phyloP scores from a whole-genome alignment of 139 green algal species.

The Mychonastes homosphaera region DNA sequence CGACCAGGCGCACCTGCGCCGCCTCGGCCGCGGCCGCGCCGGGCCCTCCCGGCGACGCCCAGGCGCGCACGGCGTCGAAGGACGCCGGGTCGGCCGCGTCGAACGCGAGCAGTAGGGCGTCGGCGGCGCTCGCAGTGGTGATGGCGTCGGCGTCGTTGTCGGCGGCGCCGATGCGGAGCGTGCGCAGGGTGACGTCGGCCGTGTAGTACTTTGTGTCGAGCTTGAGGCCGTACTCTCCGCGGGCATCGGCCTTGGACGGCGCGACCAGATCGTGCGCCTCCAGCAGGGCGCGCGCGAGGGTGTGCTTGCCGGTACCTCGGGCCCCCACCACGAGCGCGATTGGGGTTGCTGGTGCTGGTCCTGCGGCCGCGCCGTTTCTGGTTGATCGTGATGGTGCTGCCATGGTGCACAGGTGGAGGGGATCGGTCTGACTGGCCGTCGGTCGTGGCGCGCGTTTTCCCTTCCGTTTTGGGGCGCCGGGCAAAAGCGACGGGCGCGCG shows the following conservation, averaged over 20 bases:
- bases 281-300: background rate
- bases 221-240: background rate
- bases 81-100: background rate
- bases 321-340: background rate
- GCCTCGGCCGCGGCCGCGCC: background rate
- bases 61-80: background rate
- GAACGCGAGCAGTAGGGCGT: slow-evolving; percentile 30
- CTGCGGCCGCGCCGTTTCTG: too few relatives aligned
- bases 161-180: background rate
- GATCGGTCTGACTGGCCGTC: background rate
- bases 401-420: background rate
- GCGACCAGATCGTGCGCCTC: too few relatives aligned
- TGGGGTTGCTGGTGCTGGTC: background rate
- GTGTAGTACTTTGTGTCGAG: slow-evolving; percentile 18
- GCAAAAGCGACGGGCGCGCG: too few relatives aligned
- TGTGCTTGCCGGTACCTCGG: background rate
- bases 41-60: too few relatives aligned
- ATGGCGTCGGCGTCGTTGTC: background rate
- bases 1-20: slow-evolving; percentile 22
- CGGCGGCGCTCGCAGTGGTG: background rate
- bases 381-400: too few relatives aligned
- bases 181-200: background rate
- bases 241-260: background rate
- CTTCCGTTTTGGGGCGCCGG: too few relatives aligned
- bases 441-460: background rate